Base-by-base conservation (phyloP, 768 basidiomycete species). In the Saitozyma sp. region DNA sequence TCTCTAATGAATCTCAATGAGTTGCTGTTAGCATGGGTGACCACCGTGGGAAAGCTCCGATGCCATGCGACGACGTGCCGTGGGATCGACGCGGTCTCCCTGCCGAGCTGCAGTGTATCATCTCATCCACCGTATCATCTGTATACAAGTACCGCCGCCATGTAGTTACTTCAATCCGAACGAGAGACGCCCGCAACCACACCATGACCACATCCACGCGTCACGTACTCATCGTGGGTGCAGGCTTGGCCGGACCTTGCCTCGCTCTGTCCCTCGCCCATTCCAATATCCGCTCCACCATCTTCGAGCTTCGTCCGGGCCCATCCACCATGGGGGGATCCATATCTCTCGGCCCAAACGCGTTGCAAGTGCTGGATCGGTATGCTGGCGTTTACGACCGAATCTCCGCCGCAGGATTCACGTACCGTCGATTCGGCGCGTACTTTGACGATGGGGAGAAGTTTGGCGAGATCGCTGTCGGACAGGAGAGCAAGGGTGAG, bases 261-360 rank as follows among this genome's bases (percentile, higher is more conserved):
- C 57, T 73, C 16, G 73, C 73, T 17, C 57, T 58, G 2, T 37
- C 16, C 20, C 59, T 74, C 6, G 70, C 71, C 16, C 45, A 52
- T 7, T 61, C 50, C 19, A 16, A 37, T 13, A 68, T 74, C 38
- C 51, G 53, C 1, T 68, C 71, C 8, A 74, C 71, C 29, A 45
- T 74, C 51, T 64, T 70, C 50, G 73, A 74, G 54, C 42, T 69
- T 39, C 71, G 71, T 1, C 19, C 40, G 0, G 16, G 2, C 4
- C 20, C 13, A 3, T 13, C 20, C 11, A 59, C 64, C n/a, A 10
- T 41, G 11, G 72, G 72, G 1, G 71, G 68, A 10, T 66, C 62
- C 29, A 65, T 74, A 53, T 65, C 41, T 6, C 61, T 74, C 13
- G 59, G 19, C 5, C 66, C 73, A 16, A 65, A 67, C 56, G 73